Conservation (phyloP, 768 basidiomycete genomes). For the Boletus huronensis region DNA sequence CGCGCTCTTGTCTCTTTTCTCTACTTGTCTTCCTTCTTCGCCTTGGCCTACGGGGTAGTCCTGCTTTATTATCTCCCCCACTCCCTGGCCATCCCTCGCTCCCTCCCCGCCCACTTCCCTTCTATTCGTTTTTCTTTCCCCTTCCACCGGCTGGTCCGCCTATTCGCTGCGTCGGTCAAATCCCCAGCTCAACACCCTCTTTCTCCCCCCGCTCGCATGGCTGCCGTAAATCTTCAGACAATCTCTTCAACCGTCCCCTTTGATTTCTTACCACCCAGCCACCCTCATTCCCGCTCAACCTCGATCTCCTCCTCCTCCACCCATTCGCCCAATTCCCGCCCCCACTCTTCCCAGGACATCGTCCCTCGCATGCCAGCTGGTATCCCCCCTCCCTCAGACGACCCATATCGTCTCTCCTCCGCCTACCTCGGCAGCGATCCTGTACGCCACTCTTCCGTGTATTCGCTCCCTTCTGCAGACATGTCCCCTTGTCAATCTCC, state of each 20-base stretch:
- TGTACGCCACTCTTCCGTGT: slow-evolving; percentile 43
- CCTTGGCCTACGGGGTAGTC: slow-evolving; percentile 25
- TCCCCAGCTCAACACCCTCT: slow-evolving; percentile 38
- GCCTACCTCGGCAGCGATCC: slow-evolving; percentile 45
- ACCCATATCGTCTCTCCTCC: slow-evolving; percentile 69
- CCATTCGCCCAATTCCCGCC: slow-evolving; percentile 68
- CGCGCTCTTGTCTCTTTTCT: slow-evolving; percentile 17
- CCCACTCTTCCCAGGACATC: slow-evolving; percentile 72
- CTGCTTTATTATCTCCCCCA: slow-evolving; percentile 8
- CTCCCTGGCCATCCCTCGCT: background rate
- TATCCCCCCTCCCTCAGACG: slow-evolving; percentile 55
- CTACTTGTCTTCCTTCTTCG: slow-evolving; percentile 14
- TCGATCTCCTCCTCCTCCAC: slow-evolving; percentile 76
- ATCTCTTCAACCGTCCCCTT: slow-evolving; percentile 64
- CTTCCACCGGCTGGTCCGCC: slow-evolving; percentile 57
- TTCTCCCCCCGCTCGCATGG: slow-evolving; percentile 45
- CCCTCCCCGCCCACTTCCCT: background rate
- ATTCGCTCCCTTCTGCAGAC: slow-evolving; percentile 39
- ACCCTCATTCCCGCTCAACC: slow-evolving; percentile 70
- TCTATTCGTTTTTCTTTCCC: background rate
- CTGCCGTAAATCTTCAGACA: slow-evolving; percentile 72
- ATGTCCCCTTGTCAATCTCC: slow-evolving; percentile 58
- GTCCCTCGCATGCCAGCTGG: slow-evolving; percentile 50
- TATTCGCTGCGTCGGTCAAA: slow-evolving; percentile 28
- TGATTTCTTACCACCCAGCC: slow-evolving; percentile 63